phyloP scores from a whole-genome alignment of 139 green algal species.

The Dunaliella sp. region DNA sequence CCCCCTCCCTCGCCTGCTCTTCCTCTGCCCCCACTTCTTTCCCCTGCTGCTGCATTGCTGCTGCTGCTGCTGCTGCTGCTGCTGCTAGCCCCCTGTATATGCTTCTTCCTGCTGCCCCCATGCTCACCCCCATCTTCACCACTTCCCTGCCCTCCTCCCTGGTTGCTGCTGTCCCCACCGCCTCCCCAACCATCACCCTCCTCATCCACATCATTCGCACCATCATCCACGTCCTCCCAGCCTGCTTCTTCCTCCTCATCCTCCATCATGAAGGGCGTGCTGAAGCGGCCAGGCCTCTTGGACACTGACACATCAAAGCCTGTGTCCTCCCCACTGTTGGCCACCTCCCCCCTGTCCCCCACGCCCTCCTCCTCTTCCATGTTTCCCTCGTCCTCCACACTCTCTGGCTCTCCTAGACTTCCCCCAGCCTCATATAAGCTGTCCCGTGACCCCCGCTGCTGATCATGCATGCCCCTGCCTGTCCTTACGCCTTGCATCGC shows the following conservation, averaged over 20 bases:
- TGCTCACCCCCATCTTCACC: too few species aligned
- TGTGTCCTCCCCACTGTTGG: background rate
- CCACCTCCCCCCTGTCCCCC: slow-evolving; percentile 12
- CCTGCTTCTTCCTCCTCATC: slow-evolving; percentile 14
- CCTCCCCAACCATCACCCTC: too few species aligned
- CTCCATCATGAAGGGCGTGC: slow-evolving; percentile 34
- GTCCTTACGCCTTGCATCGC: too few species aligned
- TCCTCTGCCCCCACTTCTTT: background rate
- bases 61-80: slow-evolving; percentile 1
- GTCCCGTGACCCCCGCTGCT: background rate
- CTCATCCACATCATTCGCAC: background rate
- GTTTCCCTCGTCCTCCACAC: background rate
- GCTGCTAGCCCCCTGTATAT: background rate
- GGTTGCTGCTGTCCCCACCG: too few species aligned
- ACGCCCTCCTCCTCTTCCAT: background rate
- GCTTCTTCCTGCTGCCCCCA: background rate
- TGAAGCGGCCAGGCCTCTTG: slow-evolving; percentile 45
- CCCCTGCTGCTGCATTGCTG: background rate
- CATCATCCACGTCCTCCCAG: slow-evolving; percentile 14
- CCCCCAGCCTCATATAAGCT: background rate
- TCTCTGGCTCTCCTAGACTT: too few species aligned
- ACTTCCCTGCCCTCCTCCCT: too few species aligned
- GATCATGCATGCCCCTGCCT: background rate
- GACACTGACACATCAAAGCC: slow-evolving; percentile 13
- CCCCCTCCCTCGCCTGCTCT: background rate